Evolutionary conservation across 116 monocot species (phyloP).

Genomic region (Trichopus zeylanicus): DNA sequence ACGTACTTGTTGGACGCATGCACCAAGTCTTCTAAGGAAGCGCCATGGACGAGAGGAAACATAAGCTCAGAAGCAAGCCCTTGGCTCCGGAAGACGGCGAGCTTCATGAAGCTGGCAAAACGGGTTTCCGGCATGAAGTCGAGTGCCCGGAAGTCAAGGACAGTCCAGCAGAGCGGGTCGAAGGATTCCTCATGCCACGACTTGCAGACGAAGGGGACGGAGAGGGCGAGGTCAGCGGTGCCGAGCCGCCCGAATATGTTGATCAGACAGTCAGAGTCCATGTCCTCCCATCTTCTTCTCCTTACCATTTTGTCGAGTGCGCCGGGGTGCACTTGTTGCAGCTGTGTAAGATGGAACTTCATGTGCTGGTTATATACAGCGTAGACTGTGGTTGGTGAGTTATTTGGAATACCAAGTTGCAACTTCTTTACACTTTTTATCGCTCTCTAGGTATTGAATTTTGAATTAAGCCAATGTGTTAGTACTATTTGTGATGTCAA

Average conservation of each 20-base stretch:
- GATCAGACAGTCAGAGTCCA: constrained; percentile 23
- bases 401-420: no score
- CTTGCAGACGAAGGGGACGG: constrained; percentile 37
- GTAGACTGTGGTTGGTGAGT: no score
- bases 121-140: constrained; percentile 14
- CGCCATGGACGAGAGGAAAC: neutral
- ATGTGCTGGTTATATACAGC: no score
- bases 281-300: constrained; percentile 13
- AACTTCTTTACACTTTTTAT: no score
- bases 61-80: constrained; percentile 2
- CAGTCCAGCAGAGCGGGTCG: constrained; percentile 20
- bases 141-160: constrained; percentile 11
- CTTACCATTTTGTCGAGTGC: no score
- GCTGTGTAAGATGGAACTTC: no score
- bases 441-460: no score
- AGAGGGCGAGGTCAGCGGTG: constrained; percentile 14
- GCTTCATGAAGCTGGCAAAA: constrained; percentile 18
- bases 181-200: constrained; percentile 24
- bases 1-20: neutral
- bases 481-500: no score
- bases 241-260: constrained; percentile 16
- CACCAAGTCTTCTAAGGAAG: neutral
- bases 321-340: no score
- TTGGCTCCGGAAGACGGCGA: constrained; percentile 12
- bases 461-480: no score